These are phyloP conservation scores for Ogataea corticis DNA, from an alignment of 805 yeast species.

Conservation along the genomic window DNA sequence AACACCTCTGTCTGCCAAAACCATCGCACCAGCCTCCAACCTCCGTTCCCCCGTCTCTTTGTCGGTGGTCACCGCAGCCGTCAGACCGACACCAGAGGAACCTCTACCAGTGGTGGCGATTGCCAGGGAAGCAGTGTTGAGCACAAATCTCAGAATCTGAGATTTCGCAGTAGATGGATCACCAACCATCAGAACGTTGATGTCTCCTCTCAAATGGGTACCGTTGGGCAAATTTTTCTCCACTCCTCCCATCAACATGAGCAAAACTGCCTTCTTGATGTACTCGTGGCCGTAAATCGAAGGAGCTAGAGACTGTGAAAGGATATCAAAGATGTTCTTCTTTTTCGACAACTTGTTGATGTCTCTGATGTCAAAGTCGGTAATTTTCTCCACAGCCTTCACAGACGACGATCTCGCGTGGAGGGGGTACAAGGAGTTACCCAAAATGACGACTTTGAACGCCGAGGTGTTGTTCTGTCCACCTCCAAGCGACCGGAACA, in stretches of 20 bases:
- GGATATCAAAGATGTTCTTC: conserved; percentile 69
- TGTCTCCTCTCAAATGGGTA: conserved; percentile 96
- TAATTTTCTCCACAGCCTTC: conserved; percentile 69
- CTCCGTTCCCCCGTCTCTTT: conserved; percentile 96
- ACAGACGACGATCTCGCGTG: conserved; percentile 75
- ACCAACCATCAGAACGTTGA: conserved; percentile 94
- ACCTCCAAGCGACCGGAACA: conserved; percentile 88
- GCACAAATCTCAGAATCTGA: conserved; percentile 89
- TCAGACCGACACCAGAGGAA: conserved; percentile 99
- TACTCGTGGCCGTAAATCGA: conserved; percentile 92
- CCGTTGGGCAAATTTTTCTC: conserved; percentile 94
- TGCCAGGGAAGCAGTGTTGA: conserved; percentile 92
- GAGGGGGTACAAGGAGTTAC: conserved; percentile 84
- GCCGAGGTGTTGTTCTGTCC: conserved; percentile 59
- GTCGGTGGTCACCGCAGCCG: conserved; percentile 97
- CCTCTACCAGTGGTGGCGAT: conserved; percentile 99
- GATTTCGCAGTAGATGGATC: conserved; percentile 99
- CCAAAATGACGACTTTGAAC: conserved; percentile 80
- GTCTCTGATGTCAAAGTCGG: conserved; percentile 82
- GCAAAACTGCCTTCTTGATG: conserved; percentile 85
- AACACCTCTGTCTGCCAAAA: conserved; percentile 92
- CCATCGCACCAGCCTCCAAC: conserved; percentile 99
- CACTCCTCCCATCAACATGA: conserved; percentile 91
- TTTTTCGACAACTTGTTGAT: conserved; percentile 77
- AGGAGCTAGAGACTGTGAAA: conserved; percentile 90